phyloP scores from a whole-genome alignment of 2,329 filamentous ascomycete genomes.

The Arthrobotrys iridis region DNA sequence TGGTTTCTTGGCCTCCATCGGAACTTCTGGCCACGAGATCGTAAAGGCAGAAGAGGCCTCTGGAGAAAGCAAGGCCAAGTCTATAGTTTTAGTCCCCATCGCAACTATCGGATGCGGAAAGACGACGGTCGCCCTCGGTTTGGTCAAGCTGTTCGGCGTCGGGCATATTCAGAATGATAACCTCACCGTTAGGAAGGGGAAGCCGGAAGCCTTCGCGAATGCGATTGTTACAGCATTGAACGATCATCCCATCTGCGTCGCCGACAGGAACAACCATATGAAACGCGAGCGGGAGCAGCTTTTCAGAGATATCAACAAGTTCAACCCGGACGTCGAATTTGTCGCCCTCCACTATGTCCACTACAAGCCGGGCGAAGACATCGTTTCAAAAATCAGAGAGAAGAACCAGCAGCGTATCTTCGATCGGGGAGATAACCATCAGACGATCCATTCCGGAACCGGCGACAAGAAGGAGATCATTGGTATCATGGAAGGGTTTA shows the following conservation, averaged over 20 bases:
- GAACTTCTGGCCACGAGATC: constrained; percentile 81
- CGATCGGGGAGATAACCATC: constrained; percentile 90
- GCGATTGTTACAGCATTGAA: constrained; percentile 59
- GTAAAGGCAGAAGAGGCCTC: constrained; percentile 69
- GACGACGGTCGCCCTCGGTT: constrained; percentile 85
- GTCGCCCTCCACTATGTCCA: constrained; percentile 92
- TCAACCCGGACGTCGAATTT: constrained; percentile 73
- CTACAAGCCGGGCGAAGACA: constrained; percentile 63
- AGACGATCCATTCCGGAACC: constrained; percentile 89
- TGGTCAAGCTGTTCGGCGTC: constrained; percentile 86
- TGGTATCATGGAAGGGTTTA: constrained; percentile 93
- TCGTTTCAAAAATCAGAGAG: constrained; percentile 76
- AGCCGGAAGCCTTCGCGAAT: constrained; percentile 79
- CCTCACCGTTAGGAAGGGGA: constrained; percentile 78
- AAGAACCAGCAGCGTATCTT: constrained; percentile 83
- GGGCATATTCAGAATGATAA: constrained; percentile 98
- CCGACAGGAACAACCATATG: constrained; percentile 94
- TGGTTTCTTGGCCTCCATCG: constrained; percentile 83
- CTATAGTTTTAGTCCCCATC: constrained; percentile 76
- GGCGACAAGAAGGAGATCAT: constrained; percentile 78
- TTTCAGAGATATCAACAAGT: constrained; percentile 76
- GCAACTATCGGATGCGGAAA: constrained; percentile 97
- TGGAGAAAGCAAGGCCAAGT: constrained; percentile 72
- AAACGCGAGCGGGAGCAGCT: constrained; percentile 87
- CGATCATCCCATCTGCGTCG: constrained; percentile 76